A percentile compares a stretch with the other conserved stretches of the same genome.
These are phyloP conservation scores for Petrea volubilis DNA, from an alignment of 257 asterid species.

Conservation along the genomic window DNA sequence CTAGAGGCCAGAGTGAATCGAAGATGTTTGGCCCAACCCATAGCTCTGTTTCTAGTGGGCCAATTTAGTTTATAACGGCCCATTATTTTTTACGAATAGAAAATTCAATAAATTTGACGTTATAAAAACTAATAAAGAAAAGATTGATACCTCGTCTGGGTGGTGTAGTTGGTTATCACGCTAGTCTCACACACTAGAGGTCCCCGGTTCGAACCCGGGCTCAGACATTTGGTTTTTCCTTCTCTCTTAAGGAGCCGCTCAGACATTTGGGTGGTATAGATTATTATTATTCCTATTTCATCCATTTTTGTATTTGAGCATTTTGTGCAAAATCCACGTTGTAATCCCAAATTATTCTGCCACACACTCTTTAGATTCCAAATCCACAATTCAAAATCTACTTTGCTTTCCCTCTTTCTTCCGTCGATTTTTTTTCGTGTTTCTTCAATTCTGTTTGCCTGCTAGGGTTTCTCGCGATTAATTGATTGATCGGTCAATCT, in stretches of 20 bases:
- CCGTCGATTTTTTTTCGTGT: background rate
- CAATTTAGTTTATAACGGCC: too few relatives aligned
- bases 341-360: constrained; percentile 13
- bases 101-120: too few relatives aligned
- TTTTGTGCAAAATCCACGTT: background rate
- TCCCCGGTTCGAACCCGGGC: constrained; percentile 99
- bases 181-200: constrained; percentile 99
- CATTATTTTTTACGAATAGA: too few relatives aligned
- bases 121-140: too few relatives aligned
- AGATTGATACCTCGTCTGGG: constrained; percentile 74
- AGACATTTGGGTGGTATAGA: too few relatives aligned
- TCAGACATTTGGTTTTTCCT: constrained; percentile 55
- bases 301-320: background rate
- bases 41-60: too few relatives aligned
- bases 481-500: constrained; percentile 29
- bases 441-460: background rate
- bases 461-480: constrained; percentile 36
- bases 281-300: too few relatives aligned
- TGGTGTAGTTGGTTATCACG: constrained; percentile 99
- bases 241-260: too few relatives aligned
- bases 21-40: too few relatives aligned
- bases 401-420: background rate
- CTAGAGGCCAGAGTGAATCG: too few relatives aligned
- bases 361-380: constrained; percentile 6
- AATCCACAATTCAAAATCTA: constrained; percentile 19